Evolutionary conservation across 148 eudicot species (phyloP).

Genomic region (Drosera capensis): DNA sequence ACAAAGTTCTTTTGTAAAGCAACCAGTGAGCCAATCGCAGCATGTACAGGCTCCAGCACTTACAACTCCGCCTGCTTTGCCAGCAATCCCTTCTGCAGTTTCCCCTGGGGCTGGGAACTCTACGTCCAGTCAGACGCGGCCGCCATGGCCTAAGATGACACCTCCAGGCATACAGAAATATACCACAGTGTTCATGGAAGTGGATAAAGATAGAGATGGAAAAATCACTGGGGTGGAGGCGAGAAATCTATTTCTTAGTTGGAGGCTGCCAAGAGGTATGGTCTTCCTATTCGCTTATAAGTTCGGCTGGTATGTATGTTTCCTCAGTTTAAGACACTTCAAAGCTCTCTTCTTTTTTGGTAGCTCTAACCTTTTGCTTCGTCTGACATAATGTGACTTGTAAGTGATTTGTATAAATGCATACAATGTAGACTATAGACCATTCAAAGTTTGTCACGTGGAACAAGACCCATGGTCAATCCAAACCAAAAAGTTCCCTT

Average conservation of each 20-base stretch:
- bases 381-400: no score
- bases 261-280: conserved; percentile 97
- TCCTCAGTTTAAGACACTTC: no score
- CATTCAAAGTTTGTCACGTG: no score
- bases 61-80: conserved; percentile 39
- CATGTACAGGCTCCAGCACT: conserved; percentile 25
- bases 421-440: no score
- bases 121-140: conserved; percentile 37
- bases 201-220: conserved; percentile 89
- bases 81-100: conserved; percentile 29
- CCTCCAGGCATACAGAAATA: conserved; percentile 78
- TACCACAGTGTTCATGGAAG: conserved; percentile 81
- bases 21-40: conserved; percentile 31
- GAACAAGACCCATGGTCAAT: no score
- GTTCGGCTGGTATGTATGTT: background rate
- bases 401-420: no score
- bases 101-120: conserved; percentile 27
- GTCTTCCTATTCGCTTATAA: background rate
- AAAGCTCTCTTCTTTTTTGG: no score
- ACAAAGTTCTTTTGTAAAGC: conserved; percentile 39
- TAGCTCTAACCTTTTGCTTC: no score
- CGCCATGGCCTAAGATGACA: conserved; percentile 93
- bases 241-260: conserved; percentile 76
- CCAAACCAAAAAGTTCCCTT: no score
- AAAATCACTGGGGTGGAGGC: conserved; percentile 88